phyloP scores from a whole-genome alignment of 1,284 basidiomycete genomes.

The Neotropicomus parvogracilis region DNA sequence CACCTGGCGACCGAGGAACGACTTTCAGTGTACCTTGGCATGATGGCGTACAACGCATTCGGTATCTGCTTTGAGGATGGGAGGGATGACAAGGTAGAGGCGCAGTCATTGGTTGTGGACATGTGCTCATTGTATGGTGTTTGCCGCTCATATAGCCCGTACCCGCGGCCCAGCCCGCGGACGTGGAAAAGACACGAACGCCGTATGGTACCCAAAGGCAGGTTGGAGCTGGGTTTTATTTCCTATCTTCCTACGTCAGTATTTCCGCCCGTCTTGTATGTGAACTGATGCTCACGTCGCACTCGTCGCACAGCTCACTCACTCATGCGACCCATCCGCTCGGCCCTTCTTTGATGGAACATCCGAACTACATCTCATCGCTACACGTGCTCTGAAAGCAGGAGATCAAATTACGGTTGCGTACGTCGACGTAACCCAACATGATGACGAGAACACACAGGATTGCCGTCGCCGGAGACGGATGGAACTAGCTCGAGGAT shows the following conservation, averaged over 20 bases:
- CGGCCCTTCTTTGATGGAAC: constrained; percentile 63
- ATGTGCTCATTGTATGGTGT: constrained; percentile 1
- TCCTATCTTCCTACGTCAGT: constrained; percentile 69
- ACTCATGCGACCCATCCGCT: constrained; percentile 68
- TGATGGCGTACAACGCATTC: constrained; percentile 71
- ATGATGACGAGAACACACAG: constrained; percentile 46
- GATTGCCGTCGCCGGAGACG: constrained; percentile 63
- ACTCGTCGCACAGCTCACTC: constrained; percentile 43
- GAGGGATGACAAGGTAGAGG: constrained; percentile 62
- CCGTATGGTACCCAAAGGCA: constrained; percentile 69
- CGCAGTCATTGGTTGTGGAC: not conserved
- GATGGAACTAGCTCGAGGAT: constrained; percentile 71
- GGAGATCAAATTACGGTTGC: constrained; percentile 74
- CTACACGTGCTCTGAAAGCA: constrained; percentile 57
- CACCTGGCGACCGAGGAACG: constrained; percentile 62
- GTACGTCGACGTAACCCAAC: constrained; percentile 63
- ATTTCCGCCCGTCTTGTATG: not conserved
- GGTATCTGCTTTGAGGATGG: constrained; percentile 64
- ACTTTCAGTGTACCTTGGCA: constrained; percentile 59
- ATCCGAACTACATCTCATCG: constrained; percentile 63
- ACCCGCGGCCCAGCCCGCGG: constrained; percentile 53
- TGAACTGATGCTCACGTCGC: not conserved
- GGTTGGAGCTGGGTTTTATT: constrained; percentile 68
- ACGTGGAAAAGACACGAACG: constrained; percentile 68
- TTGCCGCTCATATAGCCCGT: constrained; percentile 43